Base-by-base conservation (phyloP, 305 asterid species). In the Euphrasia arctica region DNA sequence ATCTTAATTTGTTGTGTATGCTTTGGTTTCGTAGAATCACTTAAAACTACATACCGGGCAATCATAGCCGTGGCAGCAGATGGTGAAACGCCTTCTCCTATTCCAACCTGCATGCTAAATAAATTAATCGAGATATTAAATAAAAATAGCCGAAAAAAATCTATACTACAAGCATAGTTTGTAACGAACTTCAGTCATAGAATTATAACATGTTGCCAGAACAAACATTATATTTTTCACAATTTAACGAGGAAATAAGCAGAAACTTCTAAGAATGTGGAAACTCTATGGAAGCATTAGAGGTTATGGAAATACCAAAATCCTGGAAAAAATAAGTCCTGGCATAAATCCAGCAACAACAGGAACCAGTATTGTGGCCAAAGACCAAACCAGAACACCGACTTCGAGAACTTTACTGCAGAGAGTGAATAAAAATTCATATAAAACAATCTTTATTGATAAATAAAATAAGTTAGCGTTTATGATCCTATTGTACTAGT, bases 51-150 rank as follows among this genome's bases (percentile, higher is more conserved):
- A 59, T 77, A 87, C 99, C 97, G 84, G 75, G 99, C 99, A 74
- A 93, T 93, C 88, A 93, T 69, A 81, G 86, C 99, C 74, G 96
- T 93, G 69, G 99, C 99, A 70, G 99, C 96, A 66, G 99, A 83
- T 41, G 99, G 99, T 31, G 99, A 93, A 72, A 93, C 97, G 49
- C 99, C 99, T 88, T 93, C 99, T 63, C 99, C 99, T 59, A 93
- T 90, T 52, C 99, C 99, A 32, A 93, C 99, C 99, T 93, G 80
- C 55, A 65, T 58, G 64, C 14, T 5, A 39, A 58, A 67, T 60
- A 41, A 45, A 69, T 63, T 56, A 66, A 66, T 74, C 74, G 58
- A 27, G 48, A 58, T 12, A 58, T 51, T 36, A 36, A 36, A 36
- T 36, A 36, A 36, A 36, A 5, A 6, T 36, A 36, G 9, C 42